These are phyloP conservation scores for Areca catechu DNA, from an alignment of 176 grass and related monocot species.

Conservation along the genomic window DNA sequence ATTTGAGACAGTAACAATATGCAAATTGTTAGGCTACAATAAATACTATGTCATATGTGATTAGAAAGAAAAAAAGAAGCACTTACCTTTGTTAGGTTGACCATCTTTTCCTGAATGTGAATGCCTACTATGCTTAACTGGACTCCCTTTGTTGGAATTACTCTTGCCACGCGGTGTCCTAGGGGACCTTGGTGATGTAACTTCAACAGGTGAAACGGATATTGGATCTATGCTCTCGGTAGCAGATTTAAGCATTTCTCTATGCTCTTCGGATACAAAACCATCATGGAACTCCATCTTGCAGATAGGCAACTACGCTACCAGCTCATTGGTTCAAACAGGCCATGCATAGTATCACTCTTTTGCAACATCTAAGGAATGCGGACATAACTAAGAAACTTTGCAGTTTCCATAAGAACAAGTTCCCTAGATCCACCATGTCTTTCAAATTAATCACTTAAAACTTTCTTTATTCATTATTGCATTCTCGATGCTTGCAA, in stretches of 20 bases:
- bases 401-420: too few species aligned
- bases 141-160: conserved; percentile 1
- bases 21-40: too few species aligned
- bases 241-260: conserved; percentile 2
- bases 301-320: too few species aligned
- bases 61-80: not conserved
- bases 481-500: too few species aligned
- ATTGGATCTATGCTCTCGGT: not conserved
- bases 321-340: too few species aligned
- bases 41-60: not conserved
- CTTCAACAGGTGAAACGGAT: conserved; percentile 2
- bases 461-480: too few species aligned
- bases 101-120: not conserved
- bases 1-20: too few species aligned
- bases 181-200: conserved; percentile 2
- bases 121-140: not conserved
- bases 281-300: conserved; percentile 5
- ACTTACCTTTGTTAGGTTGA: not conserved
- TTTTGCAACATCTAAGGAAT: too few species aligned
- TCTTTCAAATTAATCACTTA: too few species aligned
- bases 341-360: too few species aligned
- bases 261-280: conserved; percentile 2
- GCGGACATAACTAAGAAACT: too few species aligned
- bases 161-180: conserved; percentile 1
- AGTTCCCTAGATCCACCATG: too few species aligned